Evolutionary conservation across 192 early-diverging fungal genomes (phyloP), one percentile per base, ranked within the genome.

Genomic region (Chytriomyces sp.): DNA sequence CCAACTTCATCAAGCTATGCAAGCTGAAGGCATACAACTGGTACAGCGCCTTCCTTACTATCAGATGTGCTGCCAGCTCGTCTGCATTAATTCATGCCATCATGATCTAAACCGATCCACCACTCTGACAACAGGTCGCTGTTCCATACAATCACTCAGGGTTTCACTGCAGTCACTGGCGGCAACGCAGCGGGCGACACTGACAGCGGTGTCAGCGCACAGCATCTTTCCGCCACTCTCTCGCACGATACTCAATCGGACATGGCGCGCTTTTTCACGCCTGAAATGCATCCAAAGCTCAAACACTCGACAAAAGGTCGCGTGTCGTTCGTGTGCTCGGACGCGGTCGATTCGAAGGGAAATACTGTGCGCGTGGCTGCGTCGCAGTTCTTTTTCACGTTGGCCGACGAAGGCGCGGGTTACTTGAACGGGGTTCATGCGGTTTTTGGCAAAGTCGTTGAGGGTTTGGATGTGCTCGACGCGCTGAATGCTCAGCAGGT

Each of bases 21-120:
- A 96, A 98, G 77, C 83, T 89, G 65, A 96, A 96, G 75, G 91
- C 91, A 75, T 95, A 94, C 82, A 95, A 96, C 85, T 95, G 88
- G 67, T 35, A 35, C 35, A 35, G 35, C 35, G 35, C 35, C 35
- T 35, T 35, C 35, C 35, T 35, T 35, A 35, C 35, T 35, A 35
- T 35, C 35, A 35, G 35, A 35, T 35, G 35, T 35, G 35, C 35
- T 4, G 35, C 3, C 35, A 1, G 35, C 35, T 35, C 1, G 4
- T 35, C 35, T 35, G 35, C 0, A 35, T 35, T 35, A 35, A 35
- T 35, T 2, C 35, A 35, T 35, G 3, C 35, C 35, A 35, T 35
- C 35, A 35, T 35, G 35, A 35, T 35, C 35, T 35, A 4, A 35
- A 35, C 35, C 3, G 4, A 35, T 35, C 35, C 35, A 35, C 35